Conservation (phyloP, 164 flowering plant species). For the Aristolochia contorta region DNA sequence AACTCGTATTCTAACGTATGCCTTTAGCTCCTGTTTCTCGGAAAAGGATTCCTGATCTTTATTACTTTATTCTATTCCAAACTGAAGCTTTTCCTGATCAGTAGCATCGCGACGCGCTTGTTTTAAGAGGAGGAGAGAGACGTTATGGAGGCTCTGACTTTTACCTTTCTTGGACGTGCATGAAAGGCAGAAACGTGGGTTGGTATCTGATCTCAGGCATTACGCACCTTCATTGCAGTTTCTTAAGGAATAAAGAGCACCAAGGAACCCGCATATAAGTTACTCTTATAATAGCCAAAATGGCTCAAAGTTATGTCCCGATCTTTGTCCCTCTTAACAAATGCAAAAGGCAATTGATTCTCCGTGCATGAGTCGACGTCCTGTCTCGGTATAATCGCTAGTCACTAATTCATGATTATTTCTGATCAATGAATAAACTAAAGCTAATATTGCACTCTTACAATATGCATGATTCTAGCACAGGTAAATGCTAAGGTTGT, state of each 20-base stretch:
- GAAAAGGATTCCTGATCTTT: constrained; percentile 23
- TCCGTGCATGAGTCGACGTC: background rate
- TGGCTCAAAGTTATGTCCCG: constrained; percentile 3
- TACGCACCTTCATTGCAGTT: constrained; percentile 44
- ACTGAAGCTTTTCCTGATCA: constrained; percentile 15
- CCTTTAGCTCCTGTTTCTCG: constrained; percentile 8
- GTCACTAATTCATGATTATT: no score
- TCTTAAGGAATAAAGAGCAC: constrained; percentile 43
- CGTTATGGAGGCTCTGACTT: constrained; percentile 8
- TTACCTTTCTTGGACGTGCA: constrained; percentile 32
- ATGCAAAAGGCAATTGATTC: background rate
- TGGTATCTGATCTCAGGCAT: constrained; percentile 9
- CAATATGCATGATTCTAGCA: background rate
- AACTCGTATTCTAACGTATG: constrained; percentile 12
- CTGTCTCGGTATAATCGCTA: no score
- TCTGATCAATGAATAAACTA: no score
- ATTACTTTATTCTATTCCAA: constrained; percentile 35
- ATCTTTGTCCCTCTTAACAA: background rate
- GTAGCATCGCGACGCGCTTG: background rate
- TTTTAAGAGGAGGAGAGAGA: constrained; percentile 17
- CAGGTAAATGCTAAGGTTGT: background rate
- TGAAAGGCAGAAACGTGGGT: constrained; percentile 15
- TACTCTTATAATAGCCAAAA: constrained; percentile 21
- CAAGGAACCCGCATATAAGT: constrained; percentile 27
- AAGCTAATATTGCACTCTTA: no score